Percentiles rank a stretch among this genome's conserved stretches.
These are phyloP conservation scores for Colletotrichum cordylinicola DNA, from an alignment of 2,329 filamentous ascomycete species.

Conservation along the genomic window DNA sequence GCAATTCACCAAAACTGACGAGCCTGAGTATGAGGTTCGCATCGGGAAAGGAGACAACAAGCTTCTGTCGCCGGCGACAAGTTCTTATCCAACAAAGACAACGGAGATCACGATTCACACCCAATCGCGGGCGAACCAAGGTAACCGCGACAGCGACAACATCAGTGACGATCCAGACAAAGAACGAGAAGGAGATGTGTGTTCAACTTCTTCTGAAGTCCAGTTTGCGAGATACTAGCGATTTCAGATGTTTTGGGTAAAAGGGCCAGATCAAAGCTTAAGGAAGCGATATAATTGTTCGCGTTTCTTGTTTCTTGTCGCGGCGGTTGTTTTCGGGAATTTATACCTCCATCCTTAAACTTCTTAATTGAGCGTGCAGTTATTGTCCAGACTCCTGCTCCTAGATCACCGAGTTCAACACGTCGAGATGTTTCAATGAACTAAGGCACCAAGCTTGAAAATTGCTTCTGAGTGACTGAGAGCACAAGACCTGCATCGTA, in stretches of 20 bases:
- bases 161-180: neutral
- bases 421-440: too few species aligned
- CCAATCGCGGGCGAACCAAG: neutral
- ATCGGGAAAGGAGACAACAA: neutral
- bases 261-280: neutral
- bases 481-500: neutral
- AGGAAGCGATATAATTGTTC: neutral
- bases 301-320: neutral
- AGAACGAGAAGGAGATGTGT: neutral
- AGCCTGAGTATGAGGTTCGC: neutral
- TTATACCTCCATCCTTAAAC: neutral
- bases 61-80: neutral
- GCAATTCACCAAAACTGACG: neutral
- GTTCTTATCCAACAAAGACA: neutral
- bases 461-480: rapidly evolving
- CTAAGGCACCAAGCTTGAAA: too few species aligned
- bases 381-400: neutral
- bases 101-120: neutral
- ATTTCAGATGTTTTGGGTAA: too few species aligned
- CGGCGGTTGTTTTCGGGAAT: rapidly evolving
- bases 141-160: neutral
- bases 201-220: neutral
- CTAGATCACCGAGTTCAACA: too few species aligned
- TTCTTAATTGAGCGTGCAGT: neutral
- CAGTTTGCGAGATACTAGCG: constrained; percentile 7